These are phyloP conservation scores for Nannochloropsis gaditana DNA, from an alignment of 108 stramenopile species.

Conservation along the genomic window DNA sequence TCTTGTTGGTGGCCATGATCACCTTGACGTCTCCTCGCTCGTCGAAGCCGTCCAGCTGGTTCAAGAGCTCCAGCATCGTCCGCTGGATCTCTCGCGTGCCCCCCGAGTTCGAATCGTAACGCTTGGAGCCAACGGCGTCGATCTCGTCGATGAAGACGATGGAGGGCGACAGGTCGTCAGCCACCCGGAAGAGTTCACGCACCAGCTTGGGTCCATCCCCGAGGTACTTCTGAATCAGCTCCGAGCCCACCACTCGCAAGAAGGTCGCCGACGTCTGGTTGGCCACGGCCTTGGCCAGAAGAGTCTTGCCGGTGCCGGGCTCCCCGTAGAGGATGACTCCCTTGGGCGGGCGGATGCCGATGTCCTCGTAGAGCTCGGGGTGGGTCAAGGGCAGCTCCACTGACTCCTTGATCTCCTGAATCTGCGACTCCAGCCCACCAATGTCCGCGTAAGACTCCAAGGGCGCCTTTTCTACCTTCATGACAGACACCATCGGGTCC, in stretches of 20 bases:
- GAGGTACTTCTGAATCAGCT: slow-evolving; percentile 98
- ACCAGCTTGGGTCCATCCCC: slow-evolving; percentile 99
- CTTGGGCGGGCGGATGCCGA: slow-evolving; percentile 92
- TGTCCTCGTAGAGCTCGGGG: slow-evolving; percentile 98
- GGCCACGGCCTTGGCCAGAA: slow-evolving; percentile 96
- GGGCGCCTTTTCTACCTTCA: slow-evolving; percentile 99
- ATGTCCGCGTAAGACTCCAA: slow-evolving; percentile 96
- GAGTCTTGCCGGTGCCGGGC: slow-evolving; percentile 97
- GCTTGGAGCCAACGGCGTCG: slow-evolving; percentile 96
- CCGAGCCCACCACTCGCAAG: slow-evolving; percentile 88
- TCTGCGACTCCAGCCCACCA: slow-evolving; percentile 95
- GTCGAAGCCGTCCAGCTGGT: slow-evolving; percentile 98
- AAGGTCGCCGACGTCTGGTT: slow-evolving; percentile 98
- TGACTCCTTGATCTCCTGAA: slow-evolving; percentile 99
- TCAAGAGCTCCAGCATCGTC: slow-evolving; percentile 97
- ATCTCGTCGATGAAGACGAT: slow-evolving; percentile 99
- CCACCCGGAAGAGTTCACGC: slow-evolving; percentile 94
- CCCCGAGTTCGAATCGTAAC: slow-evolving; percentile 87
- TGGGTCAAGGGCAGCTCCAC: slow-evolving; percentile 97
- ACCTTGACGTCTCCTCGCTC: slow-evolving; percentile 96
- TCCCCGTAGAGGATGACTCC: slow-evolving; percentile 97
- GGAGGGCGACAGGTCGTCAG: slow-evolving; percentile 87
- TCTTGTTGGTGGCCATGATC: slow-evolving; percentile 99
- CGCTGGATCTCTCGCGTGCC: slow-evolving; percentile 97
- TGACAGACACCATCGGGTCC: slow-evolving; percentile 95